Base-by-base conservation (phyloP, 192 early-diverging fungal genomes). In the Chytriomyces confervae region DNA sequence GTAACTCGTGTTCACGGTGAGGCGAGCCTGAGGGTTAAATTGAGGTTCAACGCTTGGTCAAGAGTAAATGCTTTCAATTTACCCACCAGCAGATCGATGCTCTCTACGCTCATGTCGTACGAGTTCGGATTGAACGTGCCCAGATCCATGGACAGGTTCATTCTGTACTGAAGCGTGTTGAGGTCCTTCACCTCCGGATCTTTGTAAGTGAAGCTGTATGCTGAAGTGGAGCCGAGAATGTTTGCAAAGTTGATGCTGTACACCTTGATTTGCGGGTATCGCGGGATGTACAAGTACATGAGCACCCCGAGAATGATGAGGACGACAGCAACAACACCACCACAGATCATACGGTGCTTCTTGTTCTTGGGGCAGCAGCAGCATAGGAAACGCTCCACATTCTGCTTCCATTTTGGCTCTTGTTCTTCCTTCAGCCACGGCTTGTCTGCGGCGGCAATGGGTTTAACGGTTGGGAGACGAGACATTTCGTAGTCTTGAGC, bases 251-350 rank as follows among this genome's bases (percentile, higher is more conserved):
- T 49, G 36, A 76, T 76, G 11, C 61, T 46, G 61, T 76, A 76
- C 7, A 79, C 72, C 43, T 50, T 16, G 65, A 79, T 79, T 47
- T 77, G 13, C 10, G 63, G 76, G 50, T 71, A 79, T 43, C 70
- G 49, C 29, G 68, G 66, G 24, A 69, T 36, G 49, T 47, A 65
- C n/a, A 79, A 45, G 29, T 46, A 61, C 13, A 62, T 8, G 11
- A 61, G 16, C 46, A 72, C 60, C 47, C 29, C 51, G 43, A 71
- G 36, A 27, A 61, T 62, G 44, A 78, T 70, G n/a, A 73, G n/a
- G 20, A 69, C 62, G 53, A 57, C 50, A 11, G 61, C 9, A 65
- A 79, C 36, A 8, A 51, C 36, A 51, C 18, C 48, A 23, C 61
- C 24, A 43, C 74, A 76, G 66, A 76, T 66, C 16, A 76, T 16